phyloP scores from a whole-genome alignment of 2,329 filamentous ascomycete species.

The Cladosporium austrohemisphaericum region DNA sequence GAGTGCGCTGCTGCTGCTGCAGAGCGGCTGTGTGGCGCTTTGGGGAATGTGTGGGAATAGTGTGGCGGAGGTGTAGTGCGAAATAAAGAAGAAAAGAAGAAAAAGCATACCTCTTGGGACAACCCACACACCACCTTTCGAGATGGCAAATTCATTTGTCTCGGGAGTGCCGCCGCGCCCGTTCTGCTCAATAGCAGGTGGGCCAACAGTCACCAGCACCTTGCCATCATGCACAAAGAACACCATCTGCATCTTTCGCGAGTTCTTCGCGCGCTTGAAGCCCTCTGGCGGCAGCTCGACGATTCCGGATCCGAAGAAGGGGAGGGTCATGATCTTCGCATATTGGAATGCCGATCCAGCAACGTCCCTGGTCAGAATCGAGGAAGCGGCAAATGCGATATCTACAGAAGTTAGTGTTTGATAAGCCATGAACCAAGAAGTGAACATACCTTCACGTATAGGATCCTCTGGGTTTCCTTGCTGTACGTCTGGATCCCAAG shows the following conservation, averaged over 20 bases:
- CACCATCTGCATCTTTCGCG: conserved; percentile 92
- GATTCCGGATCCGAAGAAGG: conserved; percentile 85
- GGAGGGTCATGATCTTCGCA: conserved; percentile 77
- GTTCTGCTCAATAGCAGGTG: conserved; percentile 13
- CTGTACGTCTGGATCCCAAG: conserved; percentile 44
- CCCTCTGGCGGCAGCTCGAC: conserved; percentile 82
- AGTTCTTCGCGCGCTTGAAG: conserved; percentile 86
- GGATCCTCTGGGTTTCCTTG: conserved; percentile 36
- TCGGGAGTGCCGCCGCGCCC: conserved; percentile 29
- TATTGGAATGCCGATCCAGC: conserved; percentile 74
- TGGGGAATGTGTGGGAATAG: background rate
- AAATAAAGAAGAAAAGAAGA: background rate
- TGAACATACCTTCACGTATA: conserved; percentile 36
- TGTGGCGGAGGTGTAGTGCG: background rate
- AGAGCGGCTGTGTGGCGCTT: background rate
- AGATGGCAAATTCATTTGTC: conserved; percentile 73
- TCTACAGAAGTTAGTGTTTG: conserved; percentile 38
- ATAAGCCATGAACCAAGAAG: background rate
- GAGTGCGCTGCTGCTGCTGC: background rate
- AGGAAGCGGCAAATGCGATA: conserved; percentile 56
- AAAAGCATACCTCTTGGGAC: conserved; percentile 78
- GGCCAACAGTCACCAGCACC: conserved; percentile 69
- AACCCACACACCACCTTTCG: conserved; percentile 86
- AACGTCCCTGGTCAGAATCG: conserved; percentile 56
- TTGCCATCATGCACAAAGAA: conserved; percentile 87